Evolutionary conservation across 2,329 filamentous ascomycete genomes (phyloP).

Genomic region (Aspergillus sp.): DNA sequence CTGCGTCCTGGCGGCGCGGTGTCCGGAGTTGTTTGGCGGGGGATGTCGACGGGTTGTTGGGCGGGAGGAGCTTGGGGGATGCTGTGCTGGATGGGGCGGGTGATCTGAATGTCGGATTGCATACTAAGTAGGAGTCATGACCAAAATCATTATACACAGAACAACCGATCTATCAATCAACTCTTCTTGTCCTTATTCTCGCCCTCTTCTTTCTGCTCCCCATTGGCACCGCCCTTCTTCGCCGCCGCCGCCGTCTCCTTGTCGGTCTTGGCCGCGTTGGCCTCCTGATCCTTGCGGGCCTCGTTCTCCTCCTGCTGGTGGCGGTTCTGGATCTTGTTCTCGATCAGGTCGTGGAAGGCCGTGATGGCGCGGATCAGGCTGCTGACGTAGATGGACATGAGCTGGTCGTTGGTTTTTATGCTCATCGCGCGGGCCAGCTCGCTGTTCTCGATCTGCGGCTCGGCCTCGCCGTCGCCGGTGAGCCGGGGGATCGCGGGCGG

Average conservation of each 20-base stretch:
- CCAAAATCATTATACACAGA: constrained; percentile 19
- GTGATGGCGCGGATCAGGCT: constrained; percentile 96
- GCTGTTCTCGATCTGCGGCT: constrained; percentile 56
- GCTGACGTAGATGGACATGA: constrained; percentile 96
- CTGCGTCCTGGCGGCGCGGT: constrained; percentile 63
- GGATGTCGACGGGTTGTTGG: constrained; percentile 43
- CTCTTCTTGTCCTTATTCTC: constrained; percentile 53
- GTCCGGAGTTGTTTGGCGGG: constrained; percentile 50
- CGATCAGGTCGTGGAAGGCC: constrained; percentile 96
- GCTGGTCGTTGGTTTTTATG: constrained; percentile 97
- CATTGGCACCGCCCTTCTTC: constrained; percentile 35
- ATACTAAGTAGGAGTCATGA: neutral
- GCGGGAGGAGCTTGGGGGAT: constrained; percentile 63
- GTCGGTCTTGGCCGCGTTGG: constrained; percentile 57
- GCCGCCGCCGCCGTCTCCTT: constrained; percentile 47
- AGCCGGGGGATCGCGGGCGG: constrained; percentile 54
- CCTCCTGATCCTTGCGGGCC: constrained; percentile 59
- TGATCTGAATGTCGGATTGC: constrained; percentile 8
- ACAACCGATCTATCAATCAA: constrained; percentile 20
- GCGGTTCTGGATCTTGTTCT: constrained; percentile 99
- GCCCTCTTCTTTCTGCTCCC: constrained; percentile 49
- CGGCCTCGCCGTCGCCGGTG: constrained; percentile 41
- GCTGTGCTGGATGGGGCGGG: constrained; percentile 44
- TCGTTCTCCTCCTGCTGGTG: constrained; percentile 96
- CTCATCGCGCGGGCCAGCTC: constrained; percentile 95